phyloP scores from a whole-genome alignment of 1,284 basidiomycete genomes.

The Fomes fomentarius region DNA sequence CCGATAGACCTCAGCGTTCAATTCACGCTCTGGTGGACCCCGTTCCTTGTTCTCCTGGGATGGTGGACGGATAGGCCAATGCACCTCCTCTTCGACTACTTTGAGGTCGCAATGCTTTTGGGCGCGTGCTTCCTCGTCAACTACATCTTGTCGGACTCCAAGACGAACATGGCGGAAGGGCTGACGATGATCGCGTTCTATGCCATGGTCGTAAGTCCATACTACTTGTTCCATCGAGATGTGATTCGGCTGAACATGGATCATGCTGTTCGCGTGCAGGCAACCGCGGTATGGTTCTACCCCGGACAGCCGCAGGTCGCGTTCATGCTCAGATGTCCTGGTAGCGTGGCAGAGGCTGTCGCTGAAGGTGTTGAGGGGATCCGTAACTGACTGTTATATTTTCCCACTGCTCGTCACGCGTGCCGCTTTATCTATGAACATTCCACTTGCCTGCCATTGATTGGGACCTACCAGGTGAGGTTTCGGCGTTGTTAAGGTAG shows the following conservation, averaged over 20 bases:
- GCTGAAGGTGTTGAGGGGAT: slow-evolving; percentile 2
- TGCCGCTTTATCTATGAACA: no score
- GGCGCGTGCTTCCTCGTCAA: slow-evolving; percentile 72
- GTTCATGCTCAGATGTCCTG: slow-evolving; percentile 32
- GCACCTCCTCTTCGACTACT: slow-evolving; percentile 47
- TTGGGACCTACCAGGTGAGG: no score
- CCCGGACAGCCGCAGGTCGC: slow-evolving; percentile 47
- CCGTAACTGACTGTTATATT: no score
- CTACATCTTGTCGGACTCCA: slow-evolving; percentile 68
- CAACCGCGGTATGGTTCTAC: slow-evolving; percentile 59
- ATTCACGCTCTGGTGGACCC: slow-evolving; percentile 45
- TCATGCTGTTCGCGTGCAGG: slow-evolving; percentile 32
- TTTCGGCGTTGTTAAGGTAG: no score
- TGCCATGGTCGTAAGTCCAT: slow-evolving; percentile 48
- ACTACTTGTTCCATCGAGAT: no score
- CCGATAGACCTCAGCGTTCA: slow-evolving; percentile 46
- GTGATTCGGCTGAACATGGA: no score
- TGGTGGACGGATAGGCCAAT: slow-evolving; percentile 41
- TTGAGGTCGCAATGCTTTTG: slow-evolving; percentile 64
- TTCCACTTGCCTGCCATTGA: no score
- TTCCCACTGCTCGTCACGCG: no score
- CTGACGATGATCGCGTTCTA: slow-evolving; percentile 65
- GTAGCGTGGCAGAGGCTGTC: slow-evolving; percentile 21
- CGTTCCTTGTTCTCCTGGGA: slow-evolving; percentile 40
- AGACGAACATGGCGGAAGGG: slow-evolving; percentile 71